A percentile compares a stretch with the other conserved stretches of the same genome.
Conservation (phyloP, 1,284 basidiomycete genomes). For the Lentinula novae-zelandiae region DNA sequence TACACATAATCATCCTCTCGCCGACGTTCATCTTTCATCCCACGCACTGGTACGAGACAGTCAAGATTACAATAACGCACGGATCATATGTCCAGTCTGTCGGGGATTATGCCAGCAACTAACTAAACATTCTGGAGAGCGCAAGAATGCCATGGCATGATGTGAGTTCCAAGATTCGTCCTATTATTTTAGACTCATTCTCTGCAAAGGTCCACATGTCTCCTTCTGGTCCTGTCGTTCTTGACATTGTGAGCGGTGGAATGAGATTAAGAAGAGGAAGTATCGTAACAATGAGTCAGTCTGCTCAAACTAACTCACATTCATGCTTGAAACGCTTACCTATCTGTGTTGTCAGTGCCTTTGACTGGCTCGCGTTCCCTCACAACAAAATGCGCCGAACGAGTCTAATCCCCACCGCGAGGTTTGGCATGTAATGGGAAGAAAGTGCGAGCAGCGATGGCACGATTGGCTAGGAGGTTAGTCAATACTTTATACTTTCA, state of each 20-base stretch:
- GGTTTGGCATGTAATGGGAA: constrained; percentile 56
- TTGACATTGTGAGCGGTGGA: constrained; percentile 91
- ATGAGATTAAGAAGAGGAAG: constrained; percentile 81
- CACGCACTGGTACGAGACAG: constrained; percentile 70
- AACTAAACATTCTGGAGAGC: constrained; percentile 66
- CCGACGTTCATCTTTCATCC: constrained; percentile 75
- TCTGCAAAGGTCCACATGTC: constrained; percentile 76
- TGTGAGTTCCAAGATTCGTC: constrained; percentile 36
- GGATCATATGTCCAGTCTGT: constrained; percentile 82
- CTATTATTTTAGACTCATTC: background rate
- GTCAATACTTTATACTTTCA: background rate
- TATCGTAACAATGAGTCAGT: constrained; percentile 52
- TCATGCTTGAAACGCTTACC: background rate
- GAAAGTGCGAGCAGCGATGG: constrained; percentile 60
- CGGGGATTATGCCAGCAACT: constrained; percentile 73
- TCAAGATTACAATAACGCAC: constrained; percentile 90
- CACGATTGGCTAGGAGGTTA: constrained; percentile 22
- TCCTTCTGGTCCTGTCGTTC: constrained; percentile 75
- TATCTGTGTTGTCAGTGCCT: constrained; percentile 22
- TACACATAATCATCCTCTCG: constrained; percentile 79
- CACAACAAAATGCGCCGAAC: constrained; percentile 61
- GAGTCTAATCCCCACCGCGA: constrained; percentile 73
- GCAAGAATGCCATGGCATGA: constrained; percentile 90
- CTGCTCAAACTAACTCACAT: background rate
- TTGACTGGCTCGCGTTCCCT: constrained; percentile 81